Percentiles rank a stretch among this genome's conserved stretches.
phyloP scores from a whole-genome alignment of 176 grass and related monocot genomes.

The Hordeum vulgare region MorexV3_pseudomolecules_assembly NC_058520.1:517387682-517388181 shows the following conservation, averaged over 20 bases:
- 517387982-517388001: conserved; percentile 87
- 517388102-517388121: neutral
- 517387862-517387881: conserved; percentile 36
- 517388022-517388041: too few relatives aligned
- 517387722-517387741: neutral
- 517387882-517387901: conserved; percentile 46
- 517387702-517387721: neutral
- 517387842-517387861: conserved; percentile 48
- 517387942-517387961: conserved; percentile 45
- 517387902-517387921: conserved; percentile 24
- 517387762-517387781: neutral
- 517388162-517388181: neutral
- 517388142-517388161: neutral
- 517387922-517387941: conserved; percentile 55
- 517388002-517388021: conserved; percentile 22
- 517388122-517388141: neutral
- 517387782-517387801: neutral
- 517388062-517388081: too few relatives aligned
- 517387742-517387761: neutral
- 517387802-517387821: conserved; percentile 32
- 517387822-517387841: conserved; percentile 79
- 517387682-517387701: neutral
- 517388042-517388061: too few relatives aligned
- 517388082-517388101: too few relatives aligned
- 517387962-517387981: conserved; percentile 48